Base-by-base conservation (phyloP, 352 stramenopile species). In the Globisporangium sylvaticum region DNA sequence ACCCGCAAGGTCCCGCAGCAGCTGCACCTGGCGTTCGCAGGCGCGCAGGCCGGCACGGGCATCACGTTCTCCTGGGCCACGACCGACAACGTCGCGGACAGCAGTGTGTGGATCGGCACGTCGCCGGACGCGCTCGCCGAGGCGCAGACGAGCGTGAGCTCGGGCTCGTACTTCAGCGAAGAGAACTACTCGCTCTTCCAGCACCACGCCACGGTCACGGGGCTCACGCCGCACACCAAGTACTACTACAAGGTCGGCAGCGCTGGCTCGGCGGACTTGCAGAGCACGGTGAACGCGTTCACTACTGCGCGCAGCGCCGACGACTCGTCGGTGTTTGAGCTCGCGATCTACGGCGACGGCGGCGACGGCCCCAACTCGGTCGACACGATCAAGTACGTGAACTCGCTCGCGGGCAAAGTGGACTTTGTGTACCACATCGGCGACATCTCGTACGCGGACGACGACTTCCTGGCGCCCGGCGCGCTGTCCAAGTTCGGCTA, bases 351-450 rank as follows among this genome's bases (percentile, higher is more conserved):
- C 63, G 83, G 81, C n/a, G 81, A 90, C 52, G 58, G 77, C 29
- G 83, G 83, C 44, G 76, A 83, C 0, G 75, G 73, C 22, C 32
- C 67, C 1, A 78, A 89, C 54, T 76, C 80, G 4, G 64, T 68
- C 2, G 50, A 62, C 4, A 88, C 78, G 3, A 75, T 84, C 37
- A 46, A 63, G 9, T 72, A 76, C 39, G 27, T 92, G 22, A 56
- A 12, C 32, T 86, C 80, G 50, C 65, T 71, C 5, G 52, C 62
- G 3, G 60, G 67, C 9, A 66, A 75, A 1, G 63, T 91, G 4
- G 77, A 90, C 32, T 75, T 93, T 29, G 71, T 92, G 15, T 89
- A 83, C 70, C 84, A 95, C 62, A 63, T 92, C 20, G 87, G 85
- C 14, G 85, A 94, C 62, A 84, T 93, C 24, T 81, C 73, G 66